Conservation (phyloP, 441 rosid species). For the Gossypium davidsonii region DNA sequence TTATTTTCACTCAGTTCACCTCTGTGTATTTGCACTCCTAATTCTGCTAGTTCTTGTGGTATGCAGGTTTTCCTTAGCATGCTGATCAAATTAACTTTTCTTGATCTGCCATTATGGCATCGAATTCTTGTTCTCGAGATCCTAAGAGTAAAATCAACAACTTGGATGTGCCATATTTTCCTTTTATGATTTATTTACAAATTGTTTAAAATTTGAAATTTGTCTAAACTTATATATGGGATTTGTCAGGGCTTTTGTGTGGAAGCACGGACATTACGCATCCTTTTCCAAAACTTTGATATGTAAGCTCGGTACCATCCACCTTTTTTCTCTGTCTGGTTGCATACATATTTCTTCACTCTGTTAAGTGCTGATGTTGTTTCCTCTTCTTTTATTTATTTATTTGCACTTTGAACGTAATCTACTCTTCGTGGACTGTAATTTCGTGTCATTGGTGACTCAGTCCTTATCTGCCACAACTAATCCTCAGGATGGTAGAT, state of each 20-base stretch:
- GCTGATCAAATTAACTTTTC: constrained; percentile 86
- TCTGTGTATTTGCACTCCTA: not conserved
- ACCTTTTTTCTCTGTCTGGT: constrained; percentile 15
- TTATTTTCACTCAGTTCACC: not conserved
- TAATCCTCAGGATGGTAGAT: not conserved
- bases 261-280: constrained; percentile 79
- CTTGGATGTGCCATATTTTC: constrained; percentile 7
- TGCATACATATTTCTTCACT: constrained; percentile 11
- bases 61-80: constrained; percentile 95
- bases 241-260: constrained; percentile 87
- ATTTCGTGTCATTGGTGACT: constrained; percentile 1
- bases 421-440: not conserved
- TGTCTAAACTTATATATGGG: constrained; percentile 22
- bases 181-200: constrained; percentile 17
- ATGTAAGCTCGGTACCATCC: constrained; percentile 49
- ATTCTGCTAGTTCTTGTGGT: not conserved
- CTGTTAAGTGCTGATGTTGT: not conserved
- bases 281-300: constrained; percentile 95
- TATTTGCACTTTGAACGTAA: constrained; percentile 5
- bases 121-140: constrained; percentile 99
- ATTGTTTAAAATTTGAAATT: constrained; percentile 5
- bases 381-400: not conserved
- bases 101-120: constrained; percentile 98
- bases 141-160: constrained; percentile 66
- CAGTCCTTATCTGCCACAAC: not conserved